Conservation (phyloP, 1,139 yeast genomes). For the Spencermartinsiella ligniputridi region DNA sequence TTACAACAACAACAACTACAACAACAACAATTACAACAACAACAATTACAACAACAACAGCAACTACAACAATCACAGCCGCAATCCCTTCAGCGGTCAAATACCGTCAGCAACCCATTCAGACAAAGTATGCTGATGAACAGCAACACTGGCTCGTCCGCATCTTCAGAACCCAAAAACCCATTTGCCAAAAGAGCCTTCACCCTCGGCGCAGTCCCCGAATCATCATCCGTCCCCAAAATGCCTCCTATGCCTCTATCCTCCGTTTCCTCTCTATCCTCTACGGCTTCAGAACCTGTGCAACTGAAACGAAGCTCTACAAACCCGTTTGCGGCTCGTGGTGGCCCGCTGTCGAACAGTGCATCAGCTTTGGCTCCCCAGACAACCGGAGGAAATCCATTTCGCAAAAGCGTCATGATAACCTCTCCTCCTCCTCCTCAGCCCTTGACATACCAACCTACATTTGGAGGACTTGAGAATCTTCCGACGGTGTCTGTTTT, state of each 20-base stretch:
- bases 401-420: constrained; percentile 23
- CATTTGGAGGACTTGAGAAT: constrained; percentile 27
- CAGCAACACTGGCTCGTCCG: constrained; percentile 31
- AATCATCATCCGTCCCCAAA: neutral
- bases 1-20: constrained; percentile 18
- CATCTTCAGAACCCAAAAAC: constrained; percentile 19
- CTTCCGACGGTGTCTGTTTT: constrained; percentile 28
- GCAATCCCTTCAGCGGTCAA: constrained; percentile 18
- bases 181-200: constrained; percentile 26
- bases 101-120: constrained; percentile 32
- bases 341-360: neutral
- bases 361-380: constrained; percentile 11
- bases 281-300: constrained; percentile 2
- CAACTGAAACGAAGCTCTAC: constrained; percentile 36
- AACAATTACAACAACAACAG: constrained; percentile 14
- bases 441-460: constrained; percentile 21
- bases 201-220: constrained; percentile 17
- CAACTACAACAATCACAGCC: constrained; percentile 15
- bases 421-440: constrained; percentile 10
- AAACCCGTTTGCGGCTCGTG: constrained; percentile 42
- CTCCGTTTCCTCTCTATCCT: neutral
- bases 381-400: constrained; percentile 31
- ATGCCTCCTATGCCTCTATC: neutral
- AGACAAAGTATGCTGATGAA: constrained; percentile 19
- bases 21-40: constrained; percentile 13